Percentiles rank a stretch among this genome's conserved stretches.
phyloP scores from a whole-genome alignment of 768 basidiomycete species.

The Mycena amicta region DNA sequence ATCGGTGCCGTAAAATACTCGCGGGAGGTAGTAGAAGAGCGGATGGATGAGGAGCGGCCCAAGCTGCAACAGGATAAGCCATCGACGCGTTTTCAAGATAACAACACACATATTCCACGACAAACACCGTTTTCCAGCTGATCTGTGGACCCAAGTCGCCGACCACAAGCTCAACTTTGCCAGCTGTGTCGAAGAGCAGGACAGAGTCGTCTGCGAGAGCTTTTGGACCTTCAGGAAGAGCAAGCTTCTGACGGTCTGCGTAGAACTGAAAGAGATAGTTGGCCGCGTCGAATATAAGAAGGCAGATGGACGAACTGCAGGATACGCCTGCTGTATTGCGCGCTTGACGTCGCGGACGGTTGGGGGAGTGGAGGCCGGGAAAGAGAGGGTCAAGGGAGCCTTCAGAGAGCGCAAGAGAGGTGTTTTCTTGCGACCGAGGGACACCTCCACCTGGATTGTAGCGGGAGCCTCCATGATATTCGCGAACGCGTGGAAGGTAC shows the following conservation, averaged over 20 bases:
- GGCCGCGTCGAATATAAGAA: neutral
- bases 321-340: slow-evolving; percentile 18
- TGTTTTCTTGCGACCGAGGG: slow-evolving; percentile 16
- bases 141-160: slow-evolving; percentile 94
- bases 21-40: slow-evolving; percentile 71
- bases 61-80: slow-evolving; percentile 44
- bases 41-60: slow-evolving; percentile 93
- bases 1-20: slow-evolving; percentile 66
- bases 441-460: slow-evolving; percentile 12
- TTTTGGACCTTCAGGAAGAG: slow-evolving; percentile 62
- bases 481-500: too few relatives aligned
- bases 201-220: slow-evolving; percentile 66
- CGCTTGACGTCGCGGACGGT: slow-evolving; percentile 21
- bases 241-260: slow-evolving; percentile 71
- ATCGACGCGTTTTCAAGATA: neutral
- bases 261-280: slow-evolving; percentile 56
- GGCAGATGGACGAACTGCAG: slow-evolving; percentile 12
- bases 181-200: slow-evolving; percentile 52
- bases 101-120: slow-evolving; percentile 88
- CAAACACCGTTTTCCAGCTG: slow-evolving; percentile 85
- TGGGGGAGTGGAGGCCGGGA: slow-evolving; percentile 20
- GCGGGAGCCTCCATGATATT: slow-evolving; percentile 9
- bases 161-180: slow-evolving; percentile 68
- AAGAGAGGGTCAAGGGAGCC: slow-evolving; percentile 18
- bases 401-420: slow-evolving; percentile 16